Conservation (phyloP, 2,329 filamentous ascomycete genomes). For the Cladorrhinum sp. region DNA sequence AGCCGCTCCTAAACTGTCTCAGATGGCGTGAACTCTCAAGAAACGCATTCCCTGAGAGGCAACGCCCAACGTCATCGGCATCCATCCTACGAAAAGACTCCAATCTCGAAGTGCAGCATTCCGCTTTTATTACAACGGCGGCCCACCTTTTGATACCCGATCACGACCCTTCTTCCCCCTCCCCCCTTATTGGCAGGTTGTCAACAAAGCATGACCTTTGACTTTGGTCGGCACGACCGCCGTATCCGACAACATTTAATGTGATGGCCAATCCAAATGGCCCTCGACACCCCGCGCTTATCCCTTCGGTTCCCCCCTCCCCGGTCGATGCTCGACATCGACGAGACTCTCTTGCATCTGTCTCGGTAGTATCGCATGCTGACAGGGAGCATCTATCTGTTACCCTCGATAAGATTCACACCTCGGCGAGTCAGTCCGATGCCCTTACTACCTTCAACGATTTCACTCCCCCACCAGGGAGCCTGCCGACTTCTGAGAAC, state of each 20-base stretch:
- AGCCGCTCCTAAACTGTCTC: neutral
- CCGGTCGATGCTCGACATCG: conserved; percentile 26
- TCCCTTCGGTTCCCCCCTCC: conserved; percentile 19
- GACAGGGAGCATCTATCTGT: conserved; percentile 75
- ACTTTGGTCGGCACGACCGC: conserved; percentile 1
- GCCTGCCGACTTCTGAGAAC: conserved; percentile 58
- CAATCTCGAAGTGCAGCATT: neutral
- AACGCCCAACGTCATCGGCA: conserved; percentile 5
- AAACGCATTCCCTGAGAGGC: neutral
- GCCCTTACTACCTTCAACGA: conserved; percentile 92
- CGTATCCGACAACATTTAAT: neutral
- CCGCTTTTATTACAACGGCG: neutral
- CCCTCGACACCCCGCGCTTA: conserved; percentile 16
- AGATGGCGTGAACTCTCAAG: neutral
- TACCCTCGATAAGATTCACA: conserved; percentile 84
- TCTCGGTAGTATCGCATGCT: conserved; percentile 50
- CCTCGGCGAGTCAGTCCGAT: conserved; percentile 78
- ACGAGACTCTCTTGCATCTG: conserved; percentile 39
- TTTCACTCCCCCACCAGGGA: conserved; percentile 68
- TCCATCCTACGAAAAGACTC: neutral
- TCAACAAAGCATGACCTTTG: conserved; percentile 20
- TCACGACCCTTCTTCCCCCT: neutral
- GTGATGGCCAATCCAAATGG: conserved; percentile 22
- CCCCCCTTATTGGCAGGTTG: neutral
- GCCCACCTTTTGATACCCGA: conserved; percentile 5